Evolutionary conservation across 495 filamentous ascomycete genomes (phyloP).

Genomic region (Haplographium delicatum): DNA sequence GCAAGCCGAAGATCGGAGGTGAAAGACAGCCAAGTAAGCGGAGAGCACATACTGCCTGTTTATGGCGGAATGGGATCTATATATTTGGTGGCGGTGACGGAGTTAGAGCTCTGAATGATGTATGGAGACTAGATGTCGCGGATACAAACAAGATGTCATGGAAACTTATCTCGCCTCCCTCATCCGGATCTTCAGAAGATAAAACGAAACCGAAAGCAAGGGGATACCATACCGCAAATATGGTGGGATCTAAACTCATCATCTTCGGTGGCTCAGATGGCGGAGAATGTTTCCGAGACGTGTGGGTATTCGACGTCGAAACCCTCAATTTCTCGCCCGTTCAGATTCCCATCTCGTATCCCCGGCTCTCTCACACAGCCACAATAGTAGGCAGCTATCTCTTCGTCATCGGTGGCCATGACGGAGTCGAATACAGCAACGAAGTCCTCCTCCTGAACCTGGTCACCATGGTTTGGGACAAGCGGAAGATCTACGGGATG

Average conservation of each 20-base stretch:
- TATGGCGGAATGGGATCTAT: conserved; percentile 63
- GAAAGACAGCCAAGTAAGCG: conserved; percentile 48
- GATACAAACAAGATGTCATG: conserved; percentile 58
- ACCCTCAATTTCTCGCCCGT: conserved; percentile 48
- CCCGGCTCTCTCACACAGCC: conserved; percentile 56
- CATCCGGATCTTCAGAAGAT: conserved; percentile 22
- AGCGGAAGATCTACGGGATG: conserved; percentile 55
- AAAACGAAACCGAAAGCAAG: conserved; percentile 48
- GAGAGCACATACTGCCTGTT: conserved; percentile 58
- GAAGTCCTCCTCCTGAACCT: conserved; percentile 61
- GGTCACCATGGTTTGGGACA: conserved; percentile 65
- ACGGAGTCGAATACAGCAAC: conserved; percentile 60
- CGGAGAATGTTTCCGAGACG: conserved; percentile 61
- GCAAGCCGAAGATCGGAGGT: conserved; percentile 47
- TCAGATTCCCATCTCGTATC: conserved; percentile 45
- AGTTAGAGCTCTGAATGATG: conserved; percentile 58
- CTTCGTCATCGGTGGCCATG: conserved; percentile 61
- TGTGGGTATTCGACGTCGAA: conserved; percentile 64
- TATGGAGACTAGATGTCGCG: conserved; percentile 60
- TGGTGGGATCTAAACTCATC: conserved; percentile 63
- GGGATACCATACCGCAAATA: conserved; percentile 65
- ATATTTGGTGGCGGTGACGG: conserved; percentile 63
- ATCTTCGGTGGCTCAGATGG: conserved; percentile 63
- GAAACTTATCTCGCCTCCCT: conserved; percentile 49
- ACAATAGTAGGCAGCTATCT: conserved; percentile 62